phyloP scores from a whole-genome alignment of 352 stramenopile species.

The Pythium plurisporium region DNA sequence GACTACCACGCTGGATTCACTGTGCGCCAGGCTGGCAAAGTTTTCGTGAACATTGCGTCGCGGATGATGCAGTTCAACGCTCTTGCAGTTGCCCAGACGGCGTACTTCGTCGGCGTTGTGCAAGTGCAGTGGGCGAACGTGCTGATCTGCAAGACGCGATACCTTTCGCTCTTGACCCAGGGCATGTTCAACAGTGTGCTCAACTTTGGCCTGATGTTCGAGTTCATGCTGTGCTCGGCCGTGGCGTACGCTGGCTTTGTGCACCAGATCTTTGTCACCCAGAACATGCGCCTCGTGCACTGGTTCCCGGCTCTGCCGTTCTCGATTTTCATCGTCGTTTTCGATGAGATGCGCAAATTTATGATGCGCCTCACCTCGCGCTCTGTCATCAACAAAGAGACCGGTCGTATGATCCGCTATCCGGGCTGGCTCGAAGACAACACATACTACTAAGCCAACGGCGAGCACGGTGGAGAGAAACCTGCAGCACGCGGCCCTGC shows the following conservation, averaged over 20 bases:
- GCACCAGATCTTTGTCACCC: constrained; percentile 81
- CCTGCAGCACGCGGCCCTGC: not conserved
- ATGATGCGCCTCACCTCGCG: constrained; percentile 82
- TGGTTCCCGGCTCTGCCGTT: constrained; percentile 91
- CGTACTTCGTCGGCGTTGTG: constrained; percentile 83
- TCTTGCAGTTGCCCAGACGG: constrained; percentile 79
- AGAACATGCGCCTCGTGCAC: constrained; percentile 84
- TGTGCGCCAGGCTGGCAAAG: constrained; percentile 21
- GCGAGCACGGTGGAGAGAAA: not conserved
- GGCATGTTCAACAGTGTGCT: constrained; percentile 91
- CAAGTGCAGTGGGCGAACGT: constrained; percentile 91
- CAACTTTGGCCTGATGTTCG: constrained; percentile 92
- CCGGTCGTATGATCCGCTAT: constrained; percentile 75
- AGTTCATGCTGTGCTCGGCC: constrained; percentile 84
- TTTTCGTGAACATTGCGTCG: constrained; percentile 80
- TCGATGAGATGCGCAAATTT: constrained; percentile 91
- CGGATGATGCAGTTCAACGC: constrained; percentile 85
- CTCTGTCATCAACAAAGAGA: constrained; percentile 71
- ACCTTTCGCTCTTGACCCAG: constrained; percentile 86
- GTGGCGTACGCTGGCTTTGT: constrained; percentile 83
- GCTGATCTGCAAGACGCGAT: constrained; percentile 92
- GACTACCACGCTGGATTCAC: constrained; percentile 56
- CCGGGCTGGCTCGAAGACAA: constrained; percentile 86
- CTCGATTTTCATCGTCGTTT: constrained; percentile 81
- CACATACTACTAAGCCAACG: constrained; percentile 79